phyloP scores from a whole-genome alignment of 139 green algal genomes.

The Haematococcus lacustris region DNA sequence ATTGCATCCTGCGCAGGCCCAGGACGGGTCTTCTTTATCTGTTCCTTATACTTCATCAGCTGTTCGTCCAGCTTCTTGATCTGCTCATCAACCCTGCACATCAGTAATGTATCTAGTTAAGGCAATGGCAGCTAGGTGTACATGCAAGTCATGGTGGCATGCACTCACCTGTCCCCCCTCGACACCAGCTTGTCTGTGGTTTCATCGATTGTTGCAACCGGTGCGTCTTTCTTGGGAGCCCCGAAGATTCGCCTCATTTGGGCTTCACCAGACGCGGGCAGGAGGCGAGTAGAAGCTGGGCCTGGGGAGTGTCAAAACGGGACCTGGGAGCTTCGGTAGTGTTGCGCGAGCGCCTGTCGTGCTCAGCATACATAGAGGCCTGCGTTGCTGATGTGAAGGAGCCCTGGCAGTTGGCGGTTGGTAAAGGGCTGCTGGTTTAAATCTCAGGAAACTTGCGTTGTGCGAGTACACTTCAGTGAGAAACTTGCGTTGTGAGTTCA shows the following conservation, averaged over 20 bases:
- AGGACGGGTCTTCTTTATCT: conserved; percentile 76
- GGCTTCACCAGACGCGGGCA: no score
- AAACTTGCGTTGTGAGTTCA: no score
- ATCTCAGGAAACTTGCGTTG: no score
- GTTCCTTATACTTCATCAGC: conserved; percentile 77
- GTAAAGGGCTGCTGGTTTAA: no score
- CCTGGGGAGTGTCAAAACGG: background rate
- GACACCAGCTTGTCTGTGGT: conserved; percentile 43
- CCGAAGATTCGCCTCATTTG: conserved; percentile 91
- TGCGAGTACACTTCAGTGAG: no score
- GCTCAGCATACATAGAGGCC: background rate
- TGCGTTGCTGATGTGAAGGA: background rate
- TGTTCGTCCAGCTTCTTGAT: conserved; percentile 89
- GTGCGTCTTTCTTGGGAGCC: conserved; percentile 62
- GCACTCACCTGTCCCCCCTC: conserved; percentile 48
- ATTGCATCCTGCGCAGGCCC: conserved; percentile 85
- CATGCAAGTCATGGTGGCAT: background rate
- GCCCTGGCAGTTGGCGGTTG: no score
- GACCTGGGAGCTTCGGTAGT: background rate
- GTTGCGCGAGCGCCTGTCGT: background rate
- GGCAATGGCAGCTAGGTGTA: background rate
- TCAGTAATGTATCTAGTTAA: background rate
- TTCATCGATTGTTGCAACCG: conserved; percentile 72
- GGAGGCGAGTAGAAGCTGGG: background rate
- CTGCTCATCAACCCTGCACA: conserved; percentile 83